Base-by-base conservation (phyloP, 208 protist genomes). In the Borovskyia barvae region DNA sequence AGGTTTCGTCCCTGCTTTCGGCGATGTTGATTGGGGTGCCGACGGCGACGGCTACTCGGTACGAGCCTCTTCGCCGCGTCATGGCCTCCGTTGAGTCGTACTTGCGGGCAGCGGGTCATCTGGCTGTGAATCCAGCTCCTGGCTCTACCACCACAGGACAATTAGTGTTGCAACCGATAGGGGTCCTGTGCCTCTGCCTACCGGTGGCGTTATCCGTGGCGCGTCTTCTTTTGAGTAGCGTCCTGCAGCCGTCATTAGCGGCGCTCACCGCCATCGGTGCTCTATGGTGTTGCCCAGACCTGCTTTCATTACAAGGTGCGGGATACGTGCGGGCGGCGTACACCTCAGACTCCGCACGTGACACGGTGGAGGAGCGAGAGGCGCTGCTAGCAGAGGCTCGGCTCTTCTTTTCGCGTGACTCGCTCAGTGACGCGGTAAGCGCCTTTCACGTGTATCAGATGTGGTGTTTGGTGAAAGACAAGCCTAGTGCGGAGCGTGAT, bases 401-500 rank as follows among this genome's bases (percentile, higher is more conserved):
- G 0, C 65, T 75, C n/a, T 95, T 87, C 62, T 95, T 93, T 59
- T 82, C 89, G 11, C 66, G 61, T 26, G 72, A 86, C 42, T 77
- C 79, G 19, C 47, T 67, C 15, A 93, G 82, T 52, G 89, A 95
- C 58, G 54, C 85, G 6, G 74, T 82, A 15, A 75, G 67, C 48
- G 65, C 60, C 35, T 82, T 92, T 45, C 64, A 92, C 70, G 75
- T 92, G 8, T 93, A 90, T 56, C 72, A 77, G 51, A 93, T 91
- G 83, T 95, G 85, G 84, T 72, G 36, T 54, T 78, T 50, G 61
- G 75, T 35, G 26, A 54, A 35, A 22, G 47, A 19, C 26, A 60
- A 29, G n/a, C 5, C 14, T 46, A 74, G 73, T 6, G 63, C 43
- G 14, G 75, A 75, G 54, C 46, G 43, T 5, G 63, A 65, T 25